Evolutionary conservation across 1,284 basidiomycete species (phyloP).

Genomic region (Ceratobasidium sp.): DNA sequence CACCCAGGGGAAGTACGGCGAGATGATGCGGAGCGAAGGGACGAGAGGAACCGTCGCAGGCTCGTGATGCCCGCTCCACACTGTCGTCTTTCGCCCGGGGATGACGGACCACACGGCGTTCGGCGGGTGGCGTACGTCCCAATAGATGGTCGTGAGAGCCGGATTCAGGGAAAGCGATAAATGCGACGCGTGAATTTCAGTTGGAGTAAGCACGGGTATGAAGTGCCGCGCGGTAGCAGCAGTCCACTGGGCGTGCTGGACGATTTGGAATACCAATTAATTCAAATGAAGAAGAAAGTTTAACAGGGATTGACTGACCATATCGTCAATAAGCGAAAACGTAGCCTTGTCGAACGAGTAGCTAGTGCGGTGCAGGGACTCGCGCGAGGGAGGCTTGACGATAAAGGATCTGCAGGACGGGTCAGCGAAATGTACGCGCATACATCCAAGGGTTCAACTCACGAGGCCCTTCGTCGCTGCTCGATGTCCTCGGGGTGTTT

Average conservation of each 20-base stretch:
- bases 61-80: slow-evolving; percentile 34
- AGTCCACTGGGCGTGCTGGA: slow-evolving; percentile 33
- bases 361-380: slow-evolving; percentile 4
- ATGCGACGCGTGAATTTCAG: slow-evolving; percentile 39
- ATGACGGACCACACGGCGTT: slow-evolving; percentile 37
- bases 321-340: slow-evolving; percentile 43
- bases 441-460: background rate
- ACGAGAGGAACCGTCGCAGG: slow-evolving; percentile 45
- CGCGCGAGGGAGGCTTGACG: slow-evolving; percentile 26
- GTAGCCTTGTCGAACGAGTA: slow-evolving; percentile 37
- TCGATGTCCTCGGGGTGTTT: background rate
- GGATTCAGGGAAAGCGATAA: slow-evolving; percentile 28
- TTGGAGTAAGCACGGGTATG: slow-evolving; percentile 32
- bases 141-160: slow-evolving; percentile 27
- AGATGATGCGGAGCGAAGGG: slow-evolving; percentile 42
- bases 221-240: slow-evolving; percentile 37
- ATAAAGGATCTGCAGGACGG: slow-evolving; percentile 1
- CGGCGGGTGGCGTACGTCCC: slow-evolving; percentile 39
- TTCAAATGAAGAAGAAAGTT: slow-evolving; percentile 13
- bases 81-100: slow-evolving; percentile 22
- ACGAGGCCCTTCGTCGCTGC: slow-evolving; percentile 6
- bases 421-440: slow-evolving; percentile 14
- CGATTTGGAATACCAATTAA: slow-evolving; percentile 20
- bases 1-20: slow-evolving; percentile 44
- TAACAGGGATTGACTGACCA: slow-evolving; percentile 18